Percentiles rank a stretch among this genome's conserved stretches.
phyloP scores from a whole-genome alignment of 768 basidiomycete species.

The Suillus weaverae region DNA sequence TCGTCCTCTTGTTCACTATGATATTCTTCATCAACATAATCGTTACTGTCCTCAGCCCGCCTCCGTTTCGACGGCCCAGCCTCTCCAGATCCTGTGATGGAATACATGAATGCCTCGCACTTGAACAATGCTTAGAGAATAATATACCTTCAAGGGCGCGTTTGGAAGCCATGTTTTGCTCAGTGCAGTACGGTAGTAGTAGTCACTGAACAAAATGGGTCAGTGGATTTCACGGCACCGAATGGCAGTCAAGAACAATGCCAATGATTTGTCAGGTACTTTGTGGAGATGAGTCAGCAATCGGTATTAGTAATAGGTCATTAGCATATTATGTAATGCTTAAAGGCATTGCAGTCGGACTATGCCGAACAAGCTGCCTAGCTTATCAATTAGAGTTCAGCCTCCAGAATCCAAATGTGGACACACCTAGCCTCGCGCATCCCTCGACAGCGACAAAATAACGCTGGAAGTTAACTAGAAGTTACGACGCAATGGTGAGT shows the following conservation, averaged over 20 bases:
- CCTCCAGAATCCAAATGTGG: conserved; percentile 20
- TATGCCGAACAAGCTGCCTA: not conserved
- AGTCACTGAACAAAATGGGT: not conserved
- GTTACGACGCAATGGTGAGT: conserved; percentile 27
- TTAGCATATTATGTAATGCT: not conserved
- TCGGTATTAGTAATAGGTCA: not conserved
- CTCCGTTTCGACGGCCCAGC: conserved; percentile 40
- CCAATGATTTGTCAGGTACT: not conserved
- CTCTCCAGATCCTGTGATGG: conserved; percentile 18
- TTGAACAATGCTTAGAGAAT: not conserved
- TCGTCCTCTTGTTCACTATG: conserved; percentile 32
- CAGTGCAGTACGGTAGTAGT: not conserved
- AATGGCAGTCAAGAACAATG: not conserved
- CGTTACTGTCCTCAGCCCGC: conserved; percentile 50
- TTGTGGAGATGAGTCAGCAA: not conserved
- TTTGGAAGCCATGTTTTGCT: conserved; percentile 36
- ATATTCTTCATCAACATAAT: conserved; percentile 61
- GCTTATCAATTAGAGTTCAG: conserved; percentile 28
- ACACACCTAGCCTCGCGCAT: not conserved
- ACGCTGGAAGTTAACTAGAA: conserved; percentile 23
- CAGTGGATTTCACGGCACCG: not conserved
- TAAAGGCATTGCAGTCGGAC: not conserved
- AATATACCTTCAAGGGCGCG: conserved; percentile 40
- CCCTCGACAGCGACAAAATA: conserved; percentile 32
- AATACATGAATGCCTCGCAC: conserved; percentile 3